Percentiles rank a stretch among this genome's conserved stretches.
These are phyloP conservation scores for Picochlorum sp. DNA, from an alignment of 139 green algal species.

Conservation along the genomic window DNA sequence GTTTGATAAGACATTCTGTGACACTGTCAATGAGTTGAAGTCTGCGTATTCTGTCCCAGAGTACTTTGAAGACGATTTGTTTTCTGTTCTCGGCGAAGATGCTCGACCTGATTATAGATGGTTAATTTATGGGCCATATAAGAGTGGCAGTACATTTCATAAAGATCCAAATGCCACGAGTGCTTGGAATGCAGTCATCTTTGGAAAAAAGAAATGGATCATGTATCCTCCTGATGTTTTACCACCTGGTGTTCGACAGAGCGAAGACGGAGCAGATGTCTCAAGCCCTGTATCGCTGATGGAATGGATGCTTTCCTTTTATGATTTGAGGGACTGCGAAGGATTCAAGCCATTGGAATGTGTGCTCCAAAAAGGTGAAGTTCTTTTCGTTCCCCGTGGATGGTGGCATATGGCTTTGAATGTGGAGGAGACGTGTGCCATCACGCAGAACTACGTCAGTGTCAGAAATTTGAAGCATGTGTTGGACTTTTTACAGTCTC, in stretches of 20 bases:
- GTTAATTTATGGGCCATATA: constrained; percentile 84
- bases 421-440: constrained; percentile 60
- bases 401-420: constrained; percentile 91
- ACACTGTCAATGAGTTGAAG: constrained; percentile 47
- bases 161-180: constrained; percentile 83
- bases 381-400: constrained; percentile 72
- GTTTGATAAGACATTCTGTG: constrained; percentile 55
- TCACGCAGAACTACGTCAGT: constrained; percentile 86
- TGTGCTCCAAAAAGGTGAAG: constrained; percentile 57
- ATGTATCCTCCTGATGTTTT: constrained; percentile 68
- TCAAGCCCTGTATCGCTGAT: constrained; percentile 73
- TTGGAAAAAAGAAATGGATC: constrained; percentile 87
- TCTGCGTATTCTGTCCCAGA: constrained; percentile 68
- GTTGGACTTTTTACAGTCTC: constrained; percentile 54
- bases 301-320: constrained; percentile 91
- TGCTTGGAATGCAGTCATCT: constrained; percentile 91
- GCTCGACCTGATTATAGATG: constrained; percentile 54
- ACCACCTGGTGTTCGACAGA: constrained; percentile 62
- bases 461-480: constrained; percentile 49
- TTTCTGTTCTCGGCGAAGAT: constrained; percentile 58
- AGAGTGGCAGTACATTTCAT: constrained; percentile 45
- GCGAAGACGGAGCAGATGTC: constrained; percentile 82
- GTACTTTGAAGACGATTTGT: constrained; percentile 82
- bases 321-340: constrained; percentile 35
- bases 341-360: constrained; percentile 31